Conservation (phyloP, 176 grass and related monocot species). For the Lolium perenne region DNA sequence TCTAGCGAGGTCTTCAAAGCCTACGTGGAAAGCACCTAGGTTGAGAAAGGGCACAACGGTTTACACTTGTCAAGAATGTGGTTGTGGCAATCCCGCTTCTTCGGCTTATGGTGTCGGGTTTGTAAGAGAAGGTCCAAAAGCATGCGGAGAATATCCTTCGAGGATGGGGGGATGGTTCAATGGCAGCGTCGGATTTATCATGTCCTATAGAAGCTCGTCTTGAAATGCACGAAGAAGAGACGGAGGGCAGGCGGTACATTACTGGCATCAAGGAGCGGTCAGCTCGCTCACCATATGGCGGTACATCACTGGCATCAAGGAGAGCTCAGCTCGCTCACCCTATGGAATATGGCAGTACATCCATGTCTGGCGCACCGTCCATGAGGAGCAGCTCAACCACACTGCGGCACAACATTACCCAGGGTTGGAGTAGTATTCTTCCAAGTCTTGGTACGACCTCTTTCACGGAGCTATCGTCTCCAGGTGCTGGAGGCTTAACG, state of each 20-base stretch:
- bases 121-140: background rate
- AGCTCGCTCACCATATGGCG: too few relatives aligned
- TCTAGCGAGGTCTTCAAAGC: background rate
- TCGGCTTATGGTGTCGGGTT: background rate
- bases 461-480: background rate
- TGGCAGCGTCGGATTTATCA: background rate
- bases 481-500: conserved; percentile 7
- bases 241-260: background rate
- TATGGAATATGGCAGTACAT: background rate
- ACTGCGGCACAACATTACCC: background rate
- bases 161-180: background rate
- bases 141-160: background rate
- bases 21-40: background rate
- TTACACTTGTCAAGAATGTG: background rate
- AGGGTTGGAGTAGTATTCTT: background rate
- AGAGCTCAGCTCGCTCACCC: background rate
- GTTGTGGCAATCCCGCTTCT: background rate
- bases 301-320: background rate
- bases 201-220: background rate
- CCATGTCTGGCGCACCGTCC: background rate
- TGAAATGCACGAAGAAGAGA: background rate
- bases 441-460: background rate
- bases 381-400: conserved; percentile 13
- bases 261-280: too few relatives aligned
- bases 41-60: background rate